These are phyloP conservation scores for Colletotrichum gloeosporioides DNA, from an alignment of 2,329 filamentous ascomycete species.

Conservation along the genomic window DNA sequence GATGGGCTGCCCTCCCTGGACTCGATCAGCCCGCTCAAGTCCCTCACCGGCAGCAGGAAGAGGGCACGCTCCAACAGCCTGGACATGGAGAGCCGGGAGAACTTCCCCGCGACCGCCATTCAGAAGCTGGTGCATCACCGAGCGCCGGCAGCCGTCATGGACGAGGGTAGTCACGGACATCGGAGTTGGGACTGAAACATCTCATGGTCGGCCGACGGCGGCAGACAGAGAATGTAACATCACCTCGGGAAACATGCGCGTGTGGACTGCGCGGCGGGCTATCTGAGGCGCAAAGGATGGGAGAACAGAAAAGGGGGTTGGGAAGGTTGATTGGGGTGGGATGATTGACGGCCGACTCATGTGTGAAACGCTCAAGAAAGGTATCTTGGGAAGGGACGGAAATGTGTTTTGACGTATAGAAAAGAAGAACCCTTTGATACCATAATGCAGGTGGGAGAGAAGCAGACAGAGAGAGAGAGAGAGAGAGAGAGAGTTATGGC, in stretches of 20 bases:
- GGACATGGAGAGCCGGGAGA: constrained; percentile 24
- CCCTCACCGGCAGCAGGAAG: constrained; percentile 12
- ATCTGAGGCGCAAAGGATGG: not conserved
- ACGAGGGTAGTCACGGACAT: constrained; percentile 19
- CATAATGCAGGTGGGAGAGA: not conserved
- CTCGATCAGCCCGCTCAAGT: constrained; percentile 23
- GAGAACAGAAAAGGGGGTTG: not conserved
- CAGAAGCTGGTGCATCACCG: constrained; percentile 23
- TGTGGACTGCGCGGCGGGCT: not conserved
- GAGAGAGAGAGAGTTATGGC: not conserved
- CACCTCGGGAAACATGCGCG: not conserved
- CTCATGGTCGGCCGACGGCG: not conserved
- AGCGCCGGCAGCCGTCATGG: constrained; percentile 14
- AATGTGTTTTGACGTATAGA: not conserved
- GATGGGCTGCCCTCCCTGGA: constrained; percentile 20
- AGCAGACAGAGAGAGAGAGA: not conserved
- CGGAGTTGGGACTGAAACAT: constrained; percentile 22
- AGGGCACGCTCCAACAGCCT: constrained; percentile 23
- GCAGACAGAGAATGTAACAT: not conserved
- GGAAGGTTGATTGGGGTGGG: not conserved
- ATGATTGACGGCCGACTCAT: constrained; percentile 20
- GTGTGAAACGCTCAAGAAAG: constrained; percentile 6
- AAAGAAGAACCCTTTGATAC: constrained; percentile 13
- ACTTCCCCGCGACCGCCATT: constrained; percentile 23
- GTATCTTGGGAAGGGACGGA: not conserved